Base-by-base conservation (phyloP, 371 early-diverging fungal species). In the Mortierella sp. region DNA sequence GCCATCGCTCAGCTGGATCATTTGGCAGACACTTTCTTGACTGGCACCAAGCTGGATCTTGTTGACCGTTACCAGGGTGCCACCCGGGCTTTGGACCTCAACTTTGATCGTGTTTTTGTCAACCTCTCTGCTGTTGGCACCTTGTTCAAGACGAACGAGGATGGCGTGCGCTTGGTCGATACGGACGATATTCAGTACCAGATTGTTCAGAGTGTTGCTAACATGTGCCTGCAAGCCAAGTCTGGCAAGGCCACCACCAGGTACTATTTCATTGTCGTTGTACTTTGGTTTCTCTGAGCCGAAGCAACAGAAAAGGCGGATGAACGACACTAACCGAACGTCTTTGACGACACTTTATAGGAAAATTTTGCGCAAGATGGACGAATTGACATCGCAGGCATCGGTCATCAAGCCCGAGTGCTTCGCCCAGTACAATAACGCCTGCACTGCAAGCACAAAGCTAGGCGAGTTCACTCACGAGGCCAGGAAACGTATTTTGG, bases 1-100 rank as follows among this genome's bases (percentile, higher is more conserved):
- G 89, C 93, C 64, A 91, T 94, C 44, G 84, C 93, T 0, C 95
- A 95, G 72, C 82, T 96, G 44, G 93, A 93, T 31, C 93, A 93
- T 61, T 79, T 95, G 53, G 91, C 92, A 10, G 95, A 96, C 26
- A 87, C 87, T 0, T 90, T 94, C 73, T 81, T 95, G 51, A 79
- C 91, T 13, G 50, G 61, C 37, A 83, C 87, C 28, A 86, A 82
- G 48, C 59, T 87, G 21, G 88, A 88, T 26, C 83, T 87, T 21
- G 77, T 79, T 1, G 93, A 92, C 57, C 90, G 92, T 64, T 91
- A 92, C 91, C 90, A 91, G 74, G 92, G 91, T 43, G 72, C 89
- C 14, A 90, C 90, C 9, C 88, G 89, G 34, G 89, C 89, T 0
- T 73, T 95, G 73, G 95, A 95, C 46, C 82, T 92, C 70, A 94